phyloP scores from a whole-genome alignment of 169 alveolate genomes.

The Babesia divergens region DNA sequence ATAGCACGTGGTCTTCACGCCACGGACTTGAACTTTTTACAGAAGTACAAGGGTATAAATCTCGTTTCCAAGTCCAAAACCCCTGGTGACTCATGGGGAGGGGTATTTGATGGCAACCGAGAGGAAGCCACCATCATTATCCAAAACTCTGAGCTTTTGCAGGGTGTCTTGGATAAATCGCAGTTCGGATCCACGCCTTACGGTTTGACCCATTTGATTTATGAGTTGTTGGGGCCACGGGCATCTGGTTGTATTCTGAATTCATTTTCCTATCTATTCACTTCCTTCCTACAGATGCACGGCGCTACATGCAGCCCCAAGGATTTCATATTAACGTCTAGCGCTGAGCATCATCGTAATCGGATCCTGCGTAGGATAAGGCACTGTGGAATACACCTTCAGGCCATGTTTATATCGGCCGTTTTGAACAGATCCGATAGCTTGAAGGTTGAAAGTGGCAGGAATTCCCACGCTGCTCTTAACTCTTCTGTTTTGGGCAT shows the following conservation, averaged over 20 bases:
- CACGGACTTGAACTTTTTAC: slow-evolving; percentile 61
- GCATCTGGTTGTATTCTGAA: slow-evolving; percentile 90
- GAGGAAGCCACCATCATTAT: slow-evolving; percentile 78
- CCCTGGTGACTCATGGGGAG: slow-evolving; percentile 88
- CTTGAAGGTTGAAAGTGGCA: background rate
- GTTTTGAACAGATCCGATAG: slow-evolving; percentile 34
- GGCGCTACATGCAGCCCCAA: slow-evolving; percentile 94
- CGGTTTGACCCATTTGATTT: slow-evolving; percentile 93
- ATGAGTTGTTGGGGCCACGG: slow-evolving; percentile 90
- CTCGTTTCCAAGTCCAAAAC: slow-evolving; percentile 76
- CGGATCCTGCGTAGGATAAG: slow-evolving; percentile 68
- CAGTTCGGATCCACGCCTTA: slow-evolving; percentile 94
- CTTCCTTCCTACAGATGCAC: slow-evolving; percentile 86
- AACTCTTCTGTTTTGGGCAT: background rate
- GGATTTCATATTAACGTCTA: slow-evolving; percentile 86
- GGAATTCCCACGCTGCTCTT: background rate
- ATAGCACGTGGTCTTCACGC: slow-evolving; percentile 62
- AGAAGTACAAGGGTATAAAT: slow-evolving; percentile 74
- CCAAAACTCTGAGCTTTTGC: slow-evolving; percentile 87
- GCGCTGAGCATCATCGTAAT: slow-evolving; percentile 81
- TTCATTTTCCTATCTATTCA: slow-evolving; percentile 88
- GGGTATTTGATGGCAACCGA: slow-evolving; percentile 71
- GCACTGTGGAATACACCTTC: slow-evolving; percentile 70
- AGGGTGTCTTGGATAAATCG: slow-evolving; percentile 95
- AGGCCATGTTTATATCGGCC: slow-evolving; percentile 59